Evolutionary conservation across 139 green algal genomes (phyloP).

Genomic region (Chlamydomonas eustigma): DNA sequence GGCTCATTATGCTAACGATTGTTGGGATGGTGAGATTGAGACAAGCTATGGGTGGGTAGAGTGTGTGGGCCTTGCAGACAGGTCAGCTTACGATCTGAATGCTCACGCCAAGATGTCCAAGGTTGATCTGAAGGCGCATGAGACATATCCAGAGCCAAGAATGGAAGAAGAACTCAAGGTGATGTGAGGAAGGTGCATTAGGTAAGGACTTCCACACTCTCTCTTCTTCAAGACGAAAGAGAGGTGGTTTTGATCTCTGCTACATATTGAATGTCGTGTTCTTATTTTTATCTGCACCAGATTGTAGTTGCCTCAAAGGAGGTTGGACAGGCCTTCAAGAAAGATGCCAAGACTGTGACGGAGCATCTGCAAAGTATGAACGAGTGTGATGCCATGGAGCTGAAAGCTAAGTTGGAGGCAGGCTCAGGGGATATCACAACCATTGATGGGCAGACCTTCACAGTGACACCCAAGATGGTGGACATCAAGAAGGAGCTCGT

Average conservation of each 20-base stretch:
- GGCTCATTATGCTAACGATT: slow-evolving; percentile 74
- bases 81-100: slow-evolving; percentile 88
- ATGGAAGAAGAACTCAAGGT: slow-evolving; percentile 58
- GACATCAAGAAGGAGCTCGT: slow-evolving; percentile 67
- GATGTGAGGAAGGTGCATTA: too few species aligned
- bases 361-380: slow-evolving; percentile 59
- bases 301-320: slow-evolving; percentile 29
- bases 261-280: too few species aligned
- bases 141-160: slow-evolving; percentile 79
- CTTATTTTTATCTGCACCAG: too few species aligned
- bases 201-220: too few species aligned
- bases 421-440: neutral
- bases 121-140: slow-evolving; percentile 72
- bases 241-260: too few species aligned
- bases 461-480: slow-evolving; percentile 52
- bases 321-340: slow-evolving; percentile 82
- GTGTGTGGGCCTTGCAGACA: slow-evolving; percentile 95
- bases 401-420: slow-evolving; percentile 63
- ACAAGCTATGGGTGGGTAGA: slow-evolving; percentile 97
- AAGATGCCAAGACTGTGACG: slow-evolving; percentile 70
- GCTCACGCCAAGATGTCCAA: slow-evolving; percentile 72
- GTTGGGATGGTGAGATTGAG: slow-evolving; percentile 97
- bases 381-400: slow-evolving; percentile 40
- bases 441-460: slow-evolving; percentile 24
- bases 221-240: too few species aligned